phyloP scores from a whole-genome alignment of 106 monocot genomes.

The Narthecium ossifragum region DNA sequence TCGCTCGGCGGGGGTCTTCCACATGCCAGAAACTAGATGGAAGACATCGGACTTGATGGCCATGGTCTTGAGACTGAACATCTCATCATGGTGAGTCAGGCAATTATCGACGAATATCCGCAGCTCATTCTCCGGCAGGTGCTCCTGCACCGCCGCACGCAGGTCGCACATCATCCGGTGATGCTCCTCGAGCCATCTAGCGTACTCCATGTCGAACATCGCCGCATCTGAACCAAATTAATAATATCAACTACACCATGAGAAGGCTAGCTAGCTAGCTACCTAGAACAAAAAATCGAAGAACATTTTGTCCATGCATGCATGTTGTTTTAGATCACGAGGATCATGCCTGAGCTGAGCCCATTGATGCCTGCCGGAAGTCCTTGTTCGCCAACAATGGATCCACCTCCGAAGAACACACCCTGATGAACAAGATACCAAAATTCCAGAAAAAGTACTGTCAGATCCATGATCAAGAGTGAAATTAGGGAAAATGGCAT shows the following conservation, averaged over 20 bases:
- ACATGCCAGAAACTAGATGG: constrained; percentile 72
- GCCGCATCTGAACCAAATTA: constrained; percentile 33
- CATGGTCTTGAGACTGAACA: constrained; percentile 33
- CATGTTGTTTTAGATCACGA: not conserved
- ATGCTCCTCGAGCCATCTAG: constrained; percentile 56
- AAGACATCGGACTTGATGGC: constrained; percentile 47
- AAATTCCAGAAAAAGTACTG: no score
- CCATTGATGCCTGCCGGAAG: constrained; percentile 26
- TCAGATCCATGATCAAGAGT: no score
- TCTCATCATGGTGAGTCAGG: constrained; percentile 40
- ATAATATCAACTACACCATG: not conserved
- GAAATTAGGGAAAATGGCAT: no score
- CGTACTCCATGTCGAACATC: constrained; percentile 72
- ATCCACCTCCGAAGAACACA: constrained; percentile 38
- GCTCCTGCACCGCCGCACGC: constrained; percentile 50
- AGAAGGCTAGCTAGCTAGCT: no score
- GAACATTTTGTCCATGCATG: not conserved
- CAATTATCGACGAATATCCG: constrained; percentile 44
- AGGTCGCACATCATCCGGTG: constrained; percentile 46
- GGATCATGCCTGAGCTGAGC: constrained; percentile 44
- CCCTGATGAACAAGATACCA: constrained; percentile 23
- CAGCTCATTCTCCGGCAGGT: constrained; percentile 47
- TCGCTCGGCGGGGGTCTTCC: constrained; percentile 69
- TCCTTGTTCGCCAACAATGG: constrained; percentile 42
- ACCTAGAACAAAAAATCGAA: not conserved